Evolutionary conservation across 1,139 yeast species (phyloP).

Genomic region (Yamadazyma diospyri): DNA sequence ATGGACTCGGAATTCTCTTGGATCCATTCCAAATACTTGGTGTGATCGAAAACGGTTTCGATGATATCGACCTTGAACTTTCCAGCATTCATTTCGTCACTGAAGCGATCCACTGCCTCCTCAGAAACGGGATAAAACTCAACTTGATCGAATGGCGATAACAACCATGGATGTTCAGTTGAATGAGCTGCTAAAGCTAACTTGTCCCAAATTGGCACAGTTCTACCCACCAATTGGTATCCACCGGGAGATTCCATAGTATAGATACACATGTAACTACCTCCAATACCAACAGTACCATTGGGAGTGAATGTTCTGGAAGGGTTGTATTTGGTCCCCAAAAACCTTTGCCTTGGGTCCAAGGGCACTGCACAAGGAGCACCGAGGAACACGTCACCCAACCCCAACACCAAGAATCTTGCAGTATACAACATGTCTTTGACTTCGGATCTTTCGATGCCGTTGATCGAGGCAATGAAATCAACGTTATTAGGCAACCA

Average conservation of each 20-base stretch:
- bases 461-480: constrained; percentile 86
- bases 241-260: constrained; percentile 99
- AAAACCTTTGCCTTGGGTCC: constrained; percentile 90
- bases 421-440: constrained; percentile 84
- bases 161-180: constrained; percentile 73
- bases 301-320: constrained; percentile 94
- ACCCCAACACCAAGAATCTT: constrained; percentile 84
- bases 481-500: constrained; percentile 98
- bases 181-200: constrained; percentile 70
- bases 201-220: constrained; percentile 97
- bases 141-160: constrained; percentile 88
- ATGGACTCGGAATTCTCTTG: constrained; percentile 70
- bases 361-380: constrained; percentile 98
- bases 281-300: constrained; percentile 97
- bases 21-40: constrained; percentile 74
- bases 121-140: constrained; percentile 91
- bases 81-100: constrained; percentile 80
- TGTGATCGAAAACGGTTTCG: constrained; percentile 80
- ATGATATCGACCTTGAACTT: constrained; percentile 69
- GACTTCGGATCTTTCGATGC: constrained; percentile 70
- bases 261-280: constrained; percentile 97
- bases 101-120: constrained; percentile 66
- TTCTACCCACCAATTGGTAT: constrained; percentile 92
- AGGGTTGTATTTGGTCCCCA: constrained; percentile 94
- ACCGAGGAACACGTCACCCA: constrained; percentile 96